These are phyloP conservation scores for Fusarium sp. DNA, from an alignment of 2,329 filamentous ascomycete species.

Conservation along the genomic window DNA sequence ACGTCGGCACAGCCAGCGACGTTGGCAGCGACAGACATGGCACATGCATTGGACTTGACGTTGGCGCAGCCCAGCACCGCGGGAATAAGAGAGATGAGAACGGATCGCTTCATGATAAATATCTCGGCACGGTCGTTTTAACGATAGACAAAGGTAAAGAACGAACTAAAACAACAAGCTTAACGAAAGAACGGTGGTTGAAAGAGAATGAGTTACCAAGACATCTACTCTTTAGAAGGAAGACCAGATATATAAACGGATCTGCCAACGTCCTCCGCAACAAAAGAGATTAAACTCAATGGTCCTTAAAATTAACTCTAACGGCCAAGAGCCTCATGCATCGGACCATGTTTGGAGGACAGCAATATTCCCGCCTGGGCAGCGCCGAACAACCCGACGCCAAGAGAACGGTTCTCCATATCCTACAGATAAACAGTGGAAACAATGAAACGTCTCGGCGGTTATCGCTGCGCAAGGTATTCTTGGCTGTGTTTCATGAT, in stretches of 20 bases:
- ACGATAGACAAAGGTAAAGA: slow-evolving; percentile 25
- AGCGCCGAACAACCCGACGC: not conserved
- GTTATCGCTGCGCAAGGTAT: slow-evolving; percentile 10
- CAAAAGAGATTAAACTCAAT: not conserved
- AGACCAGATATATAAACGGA: slow-evolving; percentile 14
- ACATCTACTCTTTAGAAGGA: not conserved
- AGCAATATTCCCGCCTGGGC: slow-evolving; percentile 40
- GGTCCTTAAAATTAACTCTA: slow-evolving; percentile 29
- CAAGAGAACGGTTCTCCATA: slow-evolving; percentile 18
- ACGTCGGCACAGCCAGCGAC: slow-evolving; percentile 38
- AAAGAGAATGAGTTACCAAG: slow-evolving; percentile 11
- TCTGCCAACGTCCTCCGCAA: not conserved
- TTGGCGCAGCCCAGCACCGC: slow-evolving; percentile 43
- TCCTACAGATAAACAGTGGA: slow-evolving; percentile 6
- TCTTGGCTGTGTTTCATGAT: slow-evolving; percentile 28
- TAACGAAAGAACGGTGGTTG: slow-evolving; percentile 14
- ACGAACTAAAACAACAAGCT: slow-evolving; percentile 8
- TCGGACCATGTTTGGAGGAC: slow-evolving; percentile 39
- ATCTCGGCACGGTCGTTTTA: slow-evolving; percentile 34
- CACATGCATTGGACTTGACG: slow-evolving; percentile 40
- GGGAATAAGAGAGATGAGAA: slow-evolving; percentile 42
- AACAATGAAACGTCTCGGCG: slow-evolving; percentile 30
- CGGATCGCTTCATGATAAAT: slow-evolving; percentile 36
- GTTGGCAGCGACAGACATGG: slow-evolving; percentile 35
- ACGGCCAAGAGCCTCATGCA: slow-evolving; percentile 6